phyloP scores from a whole-genome alignment of 805 yeast genomes.

The Lipomyces sp. region DNA sequence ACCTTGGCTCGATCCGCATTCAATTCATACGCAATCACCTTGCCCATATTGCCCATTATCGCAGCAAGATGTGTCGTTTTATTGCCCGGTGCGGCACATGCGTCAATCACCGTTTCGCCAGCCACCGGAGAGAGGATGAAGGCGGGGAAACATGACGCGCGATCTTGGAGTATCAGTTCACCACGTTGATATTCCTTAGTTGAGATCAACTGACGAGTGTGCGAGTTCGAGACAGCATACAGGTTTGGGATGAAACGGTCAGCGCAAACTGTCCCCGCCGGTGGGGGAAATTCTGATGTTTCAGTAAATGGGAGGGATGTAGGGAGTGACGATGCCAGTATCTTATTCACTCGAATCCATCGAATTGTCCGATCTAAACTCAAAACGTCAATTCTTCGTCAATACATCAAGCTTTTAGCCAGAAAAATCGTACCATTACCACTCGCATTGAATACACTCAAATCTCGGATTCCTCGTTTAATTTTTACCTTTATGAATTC shows the following conservation, averaged over 20 bases:
- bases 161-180: conserved; percentile 84
- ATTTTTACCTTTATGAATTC: conserved; percentile 80
- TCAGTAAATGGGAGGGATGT: conserved; percentile 18
- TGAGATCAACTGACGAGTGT: conserved; percentile 58
- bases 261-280: conserved; percentile 64
- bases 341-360: conserved; percentile 63
- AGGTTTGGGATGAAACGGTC: conserved; percentile 77
- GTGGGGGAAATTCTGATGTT: conserved; percentile 36
- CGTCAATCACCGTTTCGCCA: conserved; percentile 76
- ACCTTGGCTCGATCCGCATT: conserved; percentile 73
- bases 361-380: conserved; percentile 44
- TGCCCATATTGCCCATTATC: conserved; percentile 48
- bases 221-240: conserved; percentile 81
- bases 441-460: conserved; percentile 41
- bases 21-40: conserved; percentile 83
- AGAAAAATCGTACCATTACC: conserved; percentile 5
- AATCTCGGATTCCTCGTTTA: conserved; percentile 64
- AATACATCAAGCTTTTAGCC: not conserved
- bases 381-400: too few species aligned
- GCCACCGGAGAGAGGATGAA: conserved; percentile 68
- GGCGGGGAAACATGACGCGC: conserved; percentile 97
- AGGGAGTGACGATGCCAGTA: conserved; percentile 50
- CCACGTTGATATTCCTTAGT: conserved; percentile 76
- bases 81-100: conserved; percentile 98
- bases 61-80: conserved; percentile 93